Conservation (phyloP, 768 basidiomycete species). For the Coprinopsis strossmayeri region DNA sequence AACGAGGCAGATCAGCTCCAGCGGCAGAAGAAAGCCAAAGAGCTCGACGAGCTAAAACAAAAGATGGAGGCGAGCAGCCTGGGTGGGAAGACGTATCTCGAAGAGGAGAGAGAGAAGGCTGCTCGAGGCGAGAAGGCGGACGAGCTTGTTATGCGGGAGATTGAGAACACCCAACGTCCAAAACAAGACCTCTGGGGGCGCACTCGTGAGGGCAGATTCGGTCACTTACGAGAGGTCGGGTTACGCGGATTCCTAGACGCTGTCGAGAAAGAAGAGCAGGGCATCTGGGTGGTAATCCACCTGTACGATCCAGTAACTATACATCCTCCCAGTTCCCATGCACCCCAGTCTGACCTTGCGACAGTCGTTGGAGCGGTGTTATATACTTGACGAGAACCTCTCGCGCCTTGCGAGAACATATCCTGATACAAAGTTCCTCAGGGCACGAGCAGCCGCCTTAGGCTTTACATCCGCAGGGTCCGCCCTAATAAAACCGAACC, state of each 20-base stretch:
- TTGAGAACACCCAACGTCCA: constrained; percentile 22
- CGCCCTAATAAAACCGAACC: constrained; percentile 14
- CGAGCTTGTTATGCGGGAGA: constrained; percentile 37
- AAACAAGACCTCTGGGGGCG: constrained; percentile 42
- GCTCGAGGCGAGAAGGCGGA: constrained; percentile 35
- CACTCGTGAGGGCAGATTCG: constrained; percentile 52
- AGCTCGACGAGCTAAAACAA: constrained; percentile 44
- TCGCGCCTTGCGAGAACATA: constrained; percentile 62
- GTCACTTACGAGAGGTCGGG: constrained; percentile 78
- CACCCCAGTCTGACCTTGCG: too few relatives aligned
- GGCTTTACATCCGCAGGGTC: constrained; percentile 48
- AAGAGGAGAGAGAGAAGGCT: constrained; percentile 62
- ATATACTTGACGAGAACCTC: constrained; percentile 60
- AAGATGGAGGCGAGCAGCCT: constrained; percentile 62
- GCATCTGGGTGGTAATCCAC: constrained; percentile 80
- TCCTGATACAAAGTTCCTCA: constrained; percentile 74
- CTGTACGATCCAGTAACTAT: constrained; percentile 73
- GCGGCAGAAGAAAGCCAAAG: constrained; percentile 44
- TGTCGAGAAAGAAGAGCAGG: constrained; percentile 63
- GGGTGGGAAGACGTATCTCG: constrained; percentile 67
- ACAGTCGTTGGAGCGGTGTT: constrained; percentile 77
- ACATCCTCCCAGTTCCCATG: too few relatives aligned
- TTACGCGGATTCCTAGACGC: constrained; percentile 64
- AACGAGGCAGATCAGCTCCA: constrained; percentile 57
- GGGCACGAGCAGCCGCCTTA: constrained; percentile 66